Evolutionary conservation across 768 basidiomycete genomes (phyloP).

Genomic region (Tylopilus vinaceipallidus): DNA sequence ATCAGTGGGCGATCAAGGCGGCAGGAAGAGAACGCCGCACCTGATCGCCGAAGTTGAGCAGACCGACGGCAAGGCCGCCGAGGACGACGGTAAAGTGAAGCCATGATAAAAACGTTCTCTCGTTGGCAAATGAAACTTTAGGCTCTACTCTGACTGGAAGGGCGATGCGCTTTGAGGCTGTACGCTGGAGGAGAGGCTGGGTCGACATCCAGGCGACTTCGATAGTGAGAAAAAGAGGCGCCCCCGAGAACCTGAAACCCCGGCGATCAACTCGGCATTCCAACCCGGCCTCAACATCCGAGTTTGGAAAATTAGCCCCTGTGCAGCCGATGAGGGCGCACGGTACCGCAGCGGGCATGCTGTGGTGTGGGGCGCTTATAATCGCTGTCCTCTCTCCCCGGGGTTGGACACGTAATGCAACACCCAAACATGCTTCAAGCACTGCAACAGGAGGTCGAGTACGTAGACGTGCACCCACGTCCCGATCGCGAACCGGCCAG

Average conservation of each 20-base stretch:
- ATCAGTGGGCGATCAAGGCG: neutral
- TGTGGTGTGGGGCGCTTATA: neutral
- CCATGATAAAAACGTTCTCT: conserved; percentile 97
- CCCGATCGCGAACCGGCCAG: conserved; percentile 24
- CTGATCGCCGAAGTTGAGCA: conserved; percentile 98
- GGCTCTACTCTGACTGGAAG: conserved; percentile 94
- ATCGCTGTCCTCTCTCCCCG: neutral
- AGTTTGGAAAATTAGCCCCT: conserved; percentile 23
- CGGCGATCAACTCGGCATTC: conserved; percentile 14
- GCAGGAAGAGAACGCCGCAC: conserved; percentile 36
- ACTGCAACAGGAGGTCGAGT: conserved; percentile 22
- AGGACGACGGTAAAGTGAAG: conserved; percentile 97
- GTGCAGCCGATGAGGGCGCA: neutral
- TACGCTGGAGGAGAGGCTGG: conserved; percentile 94
- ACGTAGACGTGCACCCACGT: conserved; percentile 20
- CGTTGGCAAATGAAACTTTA: conserved; percentile 93
- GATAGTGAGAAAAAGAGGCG: neutral
- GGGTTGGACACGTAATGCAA: neutral
- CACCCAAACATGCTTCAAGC: conserved; percentile 12
- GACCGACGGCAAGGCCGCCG: conserved; percentile 91
- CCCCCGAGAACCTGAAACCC: neutral
- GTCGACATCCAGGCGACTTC: conserved; percentile 70
- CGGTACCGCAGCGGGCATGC: neutral
- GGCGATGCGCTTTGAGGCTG: conserved; percentile 91
- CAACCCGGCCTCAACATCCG: neutral